phyloP scores from a whole-genome alignment of 768 basidiomycete species.

The Mrakia gelida region DNA sequence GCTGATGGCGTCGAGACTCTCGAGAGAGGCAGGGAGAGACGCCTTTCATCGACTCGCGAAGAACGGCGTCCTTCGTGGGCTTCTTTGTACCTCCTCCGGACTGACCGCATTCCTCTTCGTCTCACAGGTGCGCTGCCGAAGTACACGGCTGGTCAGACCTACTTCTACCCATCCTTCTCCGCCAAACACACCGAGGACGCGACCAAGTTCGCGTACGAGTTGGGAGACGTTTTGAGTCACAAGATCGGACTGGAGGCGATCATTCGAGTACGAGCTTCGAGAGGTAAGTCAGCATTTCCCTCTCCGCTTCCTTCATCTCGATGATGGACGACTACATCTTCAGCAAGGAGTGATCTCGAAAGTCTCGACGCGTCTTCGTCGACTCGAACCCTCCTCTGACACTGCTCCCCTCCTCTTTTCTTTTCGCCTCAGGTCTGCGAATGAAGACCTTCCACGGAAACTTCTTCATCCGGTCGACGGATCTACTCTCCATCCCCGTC shows the following conservation, averaged over 20 bases:
- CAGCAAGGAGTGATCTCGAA: no score
- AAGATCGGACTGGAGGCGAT: constrained; percentile 96
- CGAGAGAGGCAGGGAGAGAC: no score
- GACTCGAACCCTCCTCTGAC: not conserved
- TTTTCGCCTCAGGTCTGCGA: constrained; percentile 59
- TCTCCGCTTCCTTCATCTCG: no score
- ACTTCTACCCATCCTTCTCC: constrained; percentile 97
- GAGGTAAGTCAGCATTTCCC: constrained; percentile 55
- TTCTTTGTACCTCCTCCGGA: not conserved
- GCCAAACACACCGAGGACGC: constrained; percentile 91
- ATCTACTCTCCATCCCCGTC: constrained; percentile 89
- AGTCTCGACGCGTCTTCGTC: not conserved
- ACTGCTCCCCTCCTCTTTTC: not conserved
- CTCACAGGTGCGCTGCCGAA: constrained; percentile 77
- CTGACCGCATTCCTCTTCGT: not conserved
- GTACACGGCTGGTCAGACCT: constrained; percentile 96
- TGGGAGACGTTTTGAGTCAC: constrained; percentile 85
- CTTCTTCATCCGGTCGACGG: constrained; percentile 96
- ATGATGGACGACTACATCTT: not conserved
- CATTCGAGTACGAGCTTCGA: constrained; percentile 95
- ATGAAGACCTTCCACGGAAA: constrained; percentile 99
- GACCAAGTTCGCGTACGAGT: constrained; percentile 95
- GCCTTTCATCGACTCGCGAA: no score
- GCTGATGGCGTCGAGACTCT: no score
- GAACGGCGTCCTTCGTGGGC: not conserved